Evolutionary conservation across 2,329 filamentous ascomycete genomes (phyloP), one percentile per base, ranked within the genome.

Genomic region (Orbilia brochopaga): DNA sequence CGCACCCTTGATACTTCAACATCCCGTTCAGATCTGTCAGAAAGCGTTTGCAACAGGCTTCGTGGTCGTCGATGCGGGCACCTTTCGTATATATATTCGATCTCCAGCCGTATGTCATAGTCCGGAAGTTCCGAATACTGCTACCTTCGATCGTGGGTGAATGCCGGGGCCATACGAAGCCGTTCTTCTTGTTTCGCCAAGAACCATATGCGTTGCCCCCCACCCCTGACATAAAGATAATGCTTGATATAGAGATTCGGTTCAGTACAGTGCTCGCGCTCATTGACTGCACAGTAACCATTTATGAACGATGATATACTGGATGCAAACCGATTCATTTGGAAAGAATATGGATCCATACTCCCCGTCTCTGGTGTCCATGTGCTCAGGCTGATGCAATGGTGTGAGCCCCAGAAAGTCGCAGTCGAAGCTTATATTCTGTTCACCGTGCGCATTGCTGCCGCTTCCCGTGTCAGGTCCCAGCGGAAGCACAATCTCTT

Each of bases 141-240:
- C 48, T 27, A 5, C 44, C 42, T 21, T 21, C 30, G n/a, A 50
- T 48, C 40, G 3, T 32, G 27, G 48, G 24, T 21, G 48, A 58
- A 19, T 58, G 37, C 7, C 48, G 37, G 11, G 48, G 42, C 55
- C 55, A 58, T 40, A 58, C 48, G 17, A 42, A 15, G 4, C 23
- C 40, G 11, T 23, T 19, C 10, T 35, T 24, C 23, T 48, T 46
- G 4, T 8, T 8, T 32, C 8, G 27, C 55, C 55, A 58, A 19
- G 55, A 58, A 7, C 55, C 55, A 21, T 58, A 58, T 0, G 55
- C 37, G 13, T 58, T 37, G 11, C 55, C 55, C 17, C 23, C 42
- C 7, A 58, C 19, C 1, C 55, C 55, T 6, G 40, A 17, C 11
- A 58, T 40, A 3, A 32, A 24, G 44, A 58, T 58, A 2, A 58